Base-by-base conservation (phyloP, 1,139 yeast genomes). In the Taphrina sp. region DNA sequence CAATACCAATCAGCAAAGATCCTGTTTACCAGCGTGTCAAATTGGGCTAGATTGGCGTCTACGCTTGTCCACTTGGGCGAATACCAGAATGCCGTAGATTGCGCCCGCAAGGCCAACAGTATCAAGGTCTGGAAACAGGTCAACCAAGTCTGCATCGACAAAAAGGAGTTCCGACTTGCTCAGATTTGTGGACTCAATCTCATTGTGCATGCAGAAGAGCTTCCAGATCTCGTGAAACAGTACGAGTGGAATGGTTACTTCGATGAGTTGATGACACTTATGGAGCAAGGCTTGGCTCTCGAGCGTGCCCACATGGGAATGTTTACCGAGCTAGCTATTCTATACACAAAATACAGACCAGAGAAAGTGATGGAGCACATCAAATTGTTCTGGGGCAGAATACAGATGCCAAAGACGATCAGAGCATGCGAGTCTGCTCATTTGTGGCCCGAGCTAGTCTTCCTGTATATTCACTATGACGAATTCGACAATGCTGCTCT, bases 251-350 rank as follows among this genome's bases (percentile, higher is more conserved):
- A 85, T 65, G 99, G 98, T 46, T 88, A 88, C 73, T 89, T 90
- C 73, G 85, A 82, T 62, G 96, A 94, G 74, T 78, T 94, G 62
- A 86, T 92, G 63, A 80, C 96, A 16, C 79, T 92, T 66, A 88
- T 92, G 67, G 98, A 92, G 73, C 94, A 89, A 65, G 98, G 98
- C 64, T 79, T 92, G 60, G 95, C 95, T 52, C 79, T 92, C 65
- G 99, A 92, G 76, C 85, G 98, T 70, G 98, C 99, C 36, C 98
- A 94, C 69, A 92, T 92, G 97, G 98, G 97, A 66, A 92, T 92
- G 97, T 92, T 94, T 70, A 92, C 99, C 8, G 96, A 90, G 71
- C 79, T 94, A 67, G 96, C 97, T 17, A 78, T 87, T 56, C 76
- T 92, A 65, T 92, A 92, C 75, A 79, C 94, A 64, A 92, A 90